Evolutionary conservation across 257 asterid species (phyloP).

Genomic region (Penstemon newberryi): DNA sequence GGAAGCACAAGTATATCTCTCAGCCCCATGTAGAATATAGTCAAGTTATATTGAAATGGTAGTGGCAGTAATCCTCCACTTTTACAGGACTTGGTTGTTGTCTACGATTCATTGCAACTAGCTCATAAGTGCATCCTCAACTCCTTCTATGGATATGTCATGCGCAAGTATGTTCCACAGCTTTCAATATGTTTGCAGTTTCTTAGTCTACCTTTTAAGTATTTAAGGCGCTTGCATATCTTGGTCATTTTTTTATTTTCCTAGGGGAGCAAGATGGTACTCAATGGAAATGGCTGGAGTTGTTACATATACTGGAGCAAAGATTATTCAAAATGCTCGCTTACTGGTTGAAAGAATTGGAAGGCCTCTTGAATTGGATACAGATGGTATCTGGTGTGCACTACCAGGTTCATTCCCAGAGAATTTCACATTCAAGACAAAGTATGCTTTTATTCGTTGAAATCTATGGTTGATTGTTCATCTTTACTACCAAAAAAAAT

Average conservation of each 20-base stretch:
- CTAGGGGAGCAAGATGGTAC: slow-evolving; percentile 99
- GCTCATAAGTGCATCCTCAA: slow-evolving; percentile 99
- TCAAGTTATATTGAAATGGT: slow-evolving; percentile 24
- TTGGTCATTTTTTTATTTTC: slow-evolving; percentile 25
- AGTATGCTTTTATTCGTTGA: slow-evolving; percentile 42
- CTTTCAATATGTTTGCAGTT: slow-evolving; percentile 29
- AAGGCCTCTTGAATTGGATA: slow-evolving; percentile 96
- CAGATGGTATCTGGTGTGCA: slow-evolving; percentile 98
- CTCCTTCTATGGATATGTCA: slow-evolving; percentile 97
- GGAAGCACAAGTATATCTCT: slow-evolving; percentile 84
- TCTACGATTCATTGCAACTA: slow-evolving; percentile 92
- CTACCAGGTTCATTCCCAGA: slow-evolving; percentile 97
- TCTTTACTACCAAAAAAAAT: slow-evolving; percentile 11
- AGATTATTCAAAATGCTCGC: slow-evolving; percentile 97
- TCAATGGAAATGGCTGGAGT: slow-evolving; percentile 99
- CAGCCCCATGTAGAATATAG: slow-evolving; percentile 21
- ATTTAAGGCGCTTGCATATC: slow-evolving; percentile 22
- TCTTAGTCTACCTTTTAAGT: slow-evolving; percentile 17
- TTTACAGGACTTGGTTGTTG: slow-evolving; percentile 90
- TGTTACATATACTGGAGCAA: slow-evolving; percentile 96
- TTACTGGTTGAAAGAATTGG: slow-evolving; percentile 94
- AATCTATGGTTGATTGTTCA: slow-evolving; percentile 20
- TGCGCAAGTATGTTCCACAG: slow-evolving; percentile 78
- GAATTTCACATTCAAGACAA: slow-evolving; percentile 88
- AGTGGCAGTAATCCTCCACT: slow-evolving; percentile 27